These are phyloP conservation scores for Ceratocystis huliohia DNA, from an alignment of 2,329 filamentous ascomycete species.

Conservation along the genomic window DNA sequence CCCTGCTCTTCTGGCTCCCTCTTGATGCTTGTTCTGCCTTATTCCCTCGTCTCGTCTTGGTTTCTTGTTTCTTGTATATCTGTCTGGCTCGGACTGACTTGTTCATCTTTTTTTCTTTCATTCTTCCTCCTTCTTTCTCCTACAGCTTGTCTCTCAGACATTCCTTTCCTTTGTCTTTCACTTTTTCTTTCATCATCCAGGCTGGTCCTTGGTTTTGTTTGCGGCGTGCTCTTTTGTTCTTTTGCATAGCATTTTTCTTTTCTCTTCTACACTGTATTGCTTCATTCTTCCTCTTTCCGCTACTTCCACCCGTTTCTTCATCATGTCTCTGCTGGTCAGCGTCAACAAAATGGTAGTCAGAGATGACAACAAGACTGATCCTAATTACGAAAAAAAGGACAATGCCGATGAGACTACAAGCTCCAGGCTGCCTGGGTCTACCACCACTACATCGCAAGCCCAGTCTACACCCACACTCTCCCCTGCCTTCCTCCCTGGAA, in stretches of 20 bases:
- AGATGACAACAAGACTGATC: not conserved
- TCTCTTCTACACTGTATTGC: slow-evolving; percentile 4
- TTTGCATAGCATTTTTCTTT: not conserved
- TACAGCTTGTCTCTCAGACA: not conserved
- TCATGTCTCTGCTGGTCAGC: slow-evolving; percentile 13
- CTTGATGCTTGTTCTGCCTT: not conserved
- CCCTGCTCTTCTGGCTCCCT: not conserved
- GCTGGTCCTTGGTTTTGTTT: slow-evolving; percentile 4
- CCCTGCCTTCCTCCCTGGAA: not conserved
- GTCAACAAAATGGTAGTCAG: not conserved
- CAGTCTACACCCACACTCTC: not conserved
- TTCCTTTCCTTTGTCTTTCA: not conserved
- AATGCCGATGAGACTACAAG: not conserved
- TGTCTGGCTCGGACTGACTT: not conserved
- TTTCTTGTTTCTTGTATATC: slow-evolving; percentile 3
- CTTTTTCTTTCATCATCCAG: not conserved
- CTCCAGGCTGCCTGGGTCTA: not conserved
- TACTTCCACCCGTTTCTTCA: not conserved
- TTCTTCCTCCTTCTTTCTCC: slow-evolving; percentile 2
- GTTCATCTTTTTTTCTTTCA: not conserved
- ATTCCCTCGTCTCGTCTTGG: not conserved
- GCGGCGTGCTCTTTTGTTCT: not conserved
- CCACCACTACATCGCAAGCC: not conserved
- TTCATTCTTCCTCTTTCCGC: not conserved
- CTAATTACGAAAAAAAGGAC: not conserved